Percentiles rank a stretch among this genome's conserved stretches.
phyloP scores from a whole-genome alignment of 2,329 filamentous ascomycete genomes.

The Fusarium fracticaudum region DNA sequence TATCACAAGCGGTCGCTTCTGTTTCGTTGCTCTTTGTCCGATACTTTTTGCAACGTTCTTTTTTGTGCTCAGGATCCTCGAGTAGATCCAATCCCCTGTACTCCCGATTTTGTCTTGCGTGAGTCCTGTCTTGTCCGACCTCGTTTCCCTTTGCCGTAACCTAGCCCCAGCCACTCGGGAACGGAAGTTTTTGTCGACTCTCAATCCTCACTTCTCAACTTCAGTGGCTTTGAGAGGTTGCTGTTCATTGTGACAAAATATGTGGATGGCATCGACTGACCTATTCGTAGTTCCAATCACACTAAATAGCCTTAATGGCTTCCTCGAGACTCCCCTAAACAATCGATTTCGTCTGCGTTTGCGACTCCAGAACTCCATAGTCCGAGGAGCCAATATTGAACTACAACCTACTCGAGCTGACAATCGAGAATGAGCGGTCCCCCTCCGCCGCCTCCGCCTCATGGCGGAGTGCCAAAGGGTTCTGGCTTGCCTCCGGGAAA shows the following conservation, averaged over 20 bases:
- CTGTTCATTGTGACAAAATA: background rate
- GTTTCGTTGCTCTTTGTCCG: conserved; percentile 29
- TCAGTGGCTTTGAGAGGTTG: background rate
- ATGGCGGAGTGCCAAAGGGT: conserved; percentile 79
- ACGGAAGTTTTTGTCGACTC: conserved; percentile 1
- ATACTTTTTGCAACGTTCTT: conserved; percentile 31
- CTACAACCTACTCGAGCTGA: conserved; percentile 34
- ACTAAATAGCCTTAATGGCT: conserved; percentile 44
- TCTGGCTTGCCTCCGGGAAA: conserved; percentile 83
- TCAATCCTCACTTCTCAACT: background rate
- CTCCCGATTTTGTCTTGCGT: conserved; percentile 39
- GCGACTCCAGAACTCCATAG: conserved; percentile 14
- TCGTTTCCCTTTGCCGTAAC: conserved; percentile 19
- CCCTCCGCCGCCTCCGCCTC: conserved; percentile 87
- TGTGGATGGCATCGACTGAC: conserved; percentile 25
- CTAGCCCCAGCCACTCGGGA: conserved; percentile 28
- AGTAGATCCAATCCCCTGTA: conserved; percentile 37
- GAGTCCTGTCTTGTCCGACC: conserved; percentile 36
- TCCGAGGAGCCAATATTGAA: conserved; percentile 9
- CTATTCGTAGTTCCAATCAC: conserved; percentile 21
- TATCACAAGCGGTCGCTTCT: conserved; percentile 18
- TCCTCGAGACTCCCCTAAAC: conserved; percentile 42
- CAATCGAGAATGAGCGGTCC: conserved; percentile 62
- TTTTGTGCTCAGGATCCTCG: conserved; percentile 40
- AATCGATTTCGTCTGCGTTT: conserved; percentile 31